A percentile compares a stretch with the other conserved stretches of the same genome.
Evolutionary conservation across 345 rosid species (phyloP).

Genomic region (Rhizophora mangle): DNA sequence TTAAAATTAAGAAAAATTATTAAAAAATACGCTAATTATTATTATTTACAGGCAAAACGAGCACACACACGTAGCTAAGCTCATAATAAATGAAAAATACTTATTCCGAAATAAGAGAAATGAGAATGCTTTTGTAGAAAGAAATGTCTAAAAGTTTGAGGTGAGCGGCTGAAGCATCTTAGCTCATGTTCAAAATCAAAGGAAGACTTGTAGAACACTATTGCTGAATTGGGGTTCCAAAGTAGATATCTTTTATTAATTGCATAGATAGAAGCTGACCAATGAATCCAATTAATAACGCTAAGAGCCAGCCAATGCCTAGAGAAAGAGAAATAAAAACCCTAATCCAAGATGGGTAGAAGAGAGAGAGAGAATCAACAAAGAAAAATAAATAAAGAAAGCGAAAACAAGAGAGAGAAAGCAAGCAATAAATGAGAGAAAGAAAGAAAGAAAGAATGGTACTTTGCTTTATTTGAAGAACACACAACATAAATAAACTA

Average conservation of each 20-base stretch:
- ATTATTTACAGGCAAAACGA: no score
- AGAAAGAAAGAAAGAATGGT: not conserved
- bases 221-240: no score
- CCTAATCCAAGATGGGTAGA: conserved; percentile 14
- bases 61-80: no score
- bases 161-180: no score
- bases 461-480: conserved; percentile 8
- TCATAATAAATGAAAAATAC: no score
- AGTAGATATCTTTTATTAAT: not conserved
- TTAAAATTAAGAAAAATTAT: no score
- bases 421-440: not conserved
- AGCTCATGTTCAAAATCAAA: no score
- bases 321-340: not conserved
- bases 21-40: no score
- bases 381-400: not conserved
- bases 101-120: no score
- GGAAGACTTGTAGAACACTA: no score
- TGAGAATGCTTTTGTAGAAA: no score
- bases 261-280: not conserved
- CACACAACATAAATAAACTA: not conserved
- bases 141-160: no score
- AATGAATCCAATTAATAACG: not conserved
- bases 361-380: conserved; percentile 3
- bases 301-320: not conserved
- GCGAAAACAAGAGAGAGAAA: not conserved